These are phyloP conservation scores for Ashbya aceris DNA, from an alignment of 1,139 yeast species.

Conservation along the genomic window DNA sequence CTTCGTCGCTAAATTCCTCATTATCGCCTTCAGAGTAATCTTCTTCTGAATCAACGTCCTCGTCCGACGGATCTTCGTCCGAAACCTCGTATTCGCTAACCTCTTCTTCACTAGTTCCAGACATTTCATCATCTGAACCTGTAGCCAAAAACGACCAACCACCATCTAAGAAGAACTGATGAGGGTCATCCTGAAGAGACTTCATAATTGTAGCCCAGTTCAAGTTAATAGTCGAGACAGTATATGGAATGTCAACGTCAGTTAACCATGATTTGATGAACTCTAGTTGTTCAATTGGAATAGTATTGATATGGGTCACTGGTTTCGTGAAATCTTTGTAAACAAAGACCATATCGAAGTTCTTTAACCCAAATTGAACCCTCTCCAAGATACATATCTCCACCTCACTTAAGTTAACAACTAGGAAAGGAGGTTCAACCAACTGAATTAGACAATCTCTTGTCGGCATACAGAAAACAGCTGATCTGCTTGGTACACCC, in stretches of 20 bases:
- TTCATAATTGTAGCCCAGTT: conserved; percentile 96
- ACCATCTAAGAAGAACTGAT: conserved; percentile 86
- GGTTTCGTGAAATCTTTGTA: conserved; percentile 84
- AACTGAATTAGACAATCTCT: conserved; percentile 92
- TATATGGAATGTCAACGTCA: conserved; percentile 88
- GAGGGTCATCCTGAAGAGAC: conserved; percentile 85
- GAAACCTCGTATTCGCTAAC: conserved; percentile 35
- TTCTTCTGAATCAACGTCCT: conserved; percentile 51
- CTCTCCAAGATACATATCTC: conserved; percentile 95
- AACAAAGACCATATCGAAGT: conserved; percentile 91
- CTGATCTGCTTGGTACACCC: conserved; percentile 95
- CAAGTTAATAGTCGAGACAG: conserved; percentile 92
- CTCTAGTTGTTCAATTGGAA: conserved; percentile 86
- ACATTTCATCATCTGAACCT: conserved; percentile 55
- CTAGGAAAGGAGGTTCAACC: conserved; percentile 91
- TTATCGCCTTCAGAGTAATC: conserved; percentile 36
- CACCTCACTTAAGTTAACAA: conserved; percentile 81
- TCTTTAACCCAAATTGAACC: conserved; percentile 93
- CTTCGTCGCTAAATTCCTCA: conserved; percentile 35
- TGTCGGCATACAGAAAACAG: conserved; percentile 93
- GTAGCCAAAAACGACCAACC: conserved; percentile 92
- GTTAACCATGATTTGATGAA: conserved; percentile 94
- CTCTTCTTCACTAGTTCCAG: conserved; percentile 45
- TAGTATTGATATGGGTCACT: conserved; percentile 87
- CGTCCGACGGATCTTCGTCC: conserved; percentile 64